Evolutionary conservation across 164 flowering plant species (phyloP).

Genomic region (Sextonia rubra): DNA sequence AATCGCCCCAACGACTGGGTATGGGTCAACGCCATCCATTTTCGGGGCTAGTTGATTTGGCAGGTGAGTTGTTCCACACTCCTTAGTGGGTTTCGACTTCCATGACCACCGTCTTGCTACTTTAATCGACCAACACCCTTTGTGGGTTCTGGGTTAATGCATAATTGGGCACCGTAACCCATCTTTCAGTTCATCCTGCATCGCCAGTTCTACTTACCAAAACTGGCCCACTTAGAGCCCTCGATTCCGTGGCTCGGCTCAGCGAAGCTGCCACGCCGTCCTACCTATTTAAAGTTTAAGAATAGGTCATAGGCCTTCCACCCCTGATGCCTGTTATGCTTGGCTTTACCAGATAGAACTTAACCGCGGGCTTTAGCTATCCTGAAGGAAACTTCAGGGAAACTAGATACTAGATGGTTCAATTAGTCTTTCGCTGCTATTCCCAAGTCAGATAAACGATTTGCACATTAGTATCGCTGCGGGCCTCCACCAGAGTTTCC

Average conservation of each 20-base stretch:
- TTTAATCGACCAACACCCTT: slow-evolving; percentile 2
- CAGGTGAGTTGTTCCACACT: slow-evolving; percentile 27
- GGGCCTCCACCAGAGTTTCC: no score
- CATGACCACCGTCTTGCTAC: neutral
- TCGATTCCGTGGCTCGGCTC: no score
- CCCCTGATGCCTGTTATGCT: neutral
- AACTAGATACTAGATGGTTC: neutral
- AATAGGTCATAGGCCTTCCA: neutral
- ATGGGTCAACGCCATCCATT: slow-evolving; percentile 37
- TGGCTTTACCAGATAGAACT: neutral
- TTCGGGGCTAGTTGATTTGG: slow-evolving; percentile 39
- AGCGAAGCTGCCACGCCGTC: no score
- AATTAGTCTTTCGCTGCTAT: neutral
- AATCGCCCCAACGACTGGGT: no score
- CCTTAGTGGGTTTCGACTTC: neutral
- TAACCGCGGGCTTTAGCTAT: no score
- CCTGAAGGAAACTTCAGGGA: no score
- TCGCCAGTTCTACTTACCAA: no score
- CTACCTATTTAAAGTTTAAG: no score
- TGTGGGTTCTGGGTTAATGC: slow-evolving; percentile 1
- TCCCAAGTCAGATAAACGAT: no score
- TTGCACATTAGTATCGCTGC: no score
- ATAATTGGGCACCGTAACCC: neutral
- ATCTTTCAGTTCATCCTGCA: neutral
- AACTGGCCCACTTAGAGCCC: no score